Base-by-base conservation (phyloP, 441 rosid species). In the Gossypium lobatum region DNA sequence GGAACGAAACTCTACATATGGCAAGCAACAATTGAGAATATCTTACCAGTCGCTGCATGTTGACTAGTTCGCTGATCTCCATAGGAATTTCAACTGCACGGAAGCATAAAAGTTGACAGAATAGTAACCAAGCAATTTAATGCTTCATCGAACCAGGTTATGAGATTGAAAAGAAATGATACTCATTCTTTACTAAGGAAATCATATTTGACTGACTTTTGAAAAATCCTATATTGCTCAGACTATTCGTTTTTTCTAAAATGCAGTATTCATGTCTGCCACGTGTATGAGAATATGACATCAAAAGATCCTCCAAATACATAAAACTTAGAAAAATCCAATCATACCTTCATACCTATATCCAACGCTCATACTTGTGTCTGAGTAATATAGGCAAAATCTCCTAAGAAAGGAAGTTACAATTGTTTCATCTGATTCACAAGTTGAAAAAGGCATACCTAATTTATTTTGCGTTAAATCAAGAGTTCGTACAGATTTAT, bases 21-120 rank as follows among this genome's bases (percentile, higher is more conserved):
- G 25, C 13, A 1, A 31, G 2, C 48, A 6, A 53, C 42, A n/a
- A 20, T 3, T 17, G 58, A 9, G 50, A 31, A 73, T 48, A 2
- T 67, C 89, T 85, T 78, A 92, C 98, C 91, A 95, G 80, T 75
- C 97, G 96, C 78, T 92, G 98, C 91, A 95, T 85, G 86, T 88
- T 92, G 75, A 86, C 78, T 72, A 95, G 81, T 74, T 88, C 87
- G 88, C 89, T 83, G 76, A 95, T 91, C 34, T 87, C 97, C 84
- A 83, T 80, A 26, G 97, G 97, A 80, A 95, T 80, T 64, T 88
- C 89, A 84, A 86, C 98, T 92, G 91, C 88, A 88, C 69, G 6
- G 64, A 31, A 45, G 58, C 13, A 71, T 72, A 13, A 70, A 18
- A 18, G 34, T 76, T 59, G 20, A 64, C 57, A 25, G 46, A 71